These are phyloP conservation scores for Coffea humblotiana DNA, from an alignment of 305 asterid species.

Conservation along the genomic window DNA sequence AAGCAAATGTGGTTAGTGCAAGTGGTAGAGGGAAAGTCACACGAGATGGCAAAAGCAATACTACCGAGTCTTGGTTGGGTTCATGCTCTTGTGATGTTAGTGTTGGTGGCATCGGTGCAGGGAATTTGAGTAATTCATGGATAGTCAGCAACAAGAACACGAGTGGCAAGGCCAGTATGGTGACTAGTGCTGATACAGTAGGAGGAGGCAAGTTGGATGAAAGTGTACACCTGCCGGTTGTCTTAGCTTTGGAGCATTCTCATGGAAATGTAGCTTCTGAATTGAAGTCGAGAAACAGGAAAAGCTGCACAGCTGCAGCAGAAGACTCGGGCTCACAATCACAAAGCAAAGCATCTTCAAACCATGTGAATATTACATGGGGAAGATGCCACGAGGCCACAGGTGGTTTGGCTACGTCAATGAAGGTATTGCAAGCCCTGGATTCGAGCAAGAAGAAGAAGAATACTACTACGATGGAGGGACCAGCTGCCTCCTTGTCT, in stretches of 20 bases:
- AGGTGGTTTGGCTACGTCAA: not conserved
- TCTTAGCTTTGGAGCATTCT: constrained; percentile 67
- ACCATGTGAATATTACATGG: not conserved
- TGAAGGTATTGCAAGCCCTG: not conserved
- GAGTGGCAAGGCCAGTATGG: not conserved
- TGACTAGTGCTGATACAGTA: not conserved
- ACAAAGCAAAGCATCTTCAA: not conserved
- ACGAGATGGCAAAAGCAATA: constrained; percentile 10
- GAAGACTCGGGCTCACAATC: not conserved
- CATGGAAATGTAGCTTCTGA: constrained; percentile 31
- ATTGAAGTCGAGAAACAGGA: constrained; percentile 51
- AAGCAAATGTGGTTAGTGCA: not conserved
- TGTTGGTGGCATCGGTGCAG: not conserved
- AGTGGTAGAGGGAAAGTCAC: constrained; percentile 4
- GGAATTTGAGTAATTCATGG: constrained; percentile 10
- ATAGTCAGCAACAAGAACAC: not conserved
- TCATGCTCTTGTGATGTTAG: constrained; percentile 4
- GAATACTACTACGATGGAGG: not conserved
- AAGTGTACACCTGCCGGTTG: constrained; percentile 43
- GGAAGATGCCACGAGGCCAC: not conserved
- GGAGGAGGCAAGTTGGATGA: constrained; percentile 13
- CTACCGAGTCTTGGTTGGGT: constrained; percentile 8
- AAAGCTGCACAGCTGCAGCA: constrained; percentile 21
- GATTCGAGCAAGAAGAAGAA: not conserved
- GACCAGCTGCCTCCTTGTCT: constrained; percentile 20